Evolutionary conservation across 2,329 filamentous ascomycete species (phyloP).

Genomic region (Colletotrichum magnum): DNA sequence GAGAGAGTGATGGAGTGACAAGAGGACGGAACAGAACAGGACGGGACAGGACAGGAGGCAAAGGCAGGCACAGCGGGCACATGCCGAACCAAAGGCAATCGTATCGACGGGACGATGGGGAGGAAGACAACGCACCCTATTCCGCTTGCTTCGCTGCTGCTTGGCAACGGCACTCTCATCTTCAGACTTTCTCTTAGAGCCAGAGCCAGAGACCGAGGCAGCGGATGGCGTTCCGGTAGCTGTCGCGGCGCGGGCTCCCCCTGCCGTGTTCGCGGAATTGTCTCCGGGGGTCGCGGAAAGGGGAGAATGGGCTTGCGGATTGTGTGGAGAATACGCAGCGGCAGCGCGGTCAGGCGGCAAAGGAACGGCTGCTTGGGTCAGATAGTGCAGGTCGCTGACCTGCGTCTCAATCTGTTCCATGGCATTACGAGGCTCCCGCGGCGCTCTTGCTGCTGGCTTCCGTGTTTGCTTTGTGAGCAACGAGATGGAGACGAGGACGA

Average conservation of each 20-base stretch:
- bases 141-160: conserved; percentile 73
- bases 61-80: not conserved
- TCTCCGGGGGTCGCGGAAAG: conserved; percentile 58
- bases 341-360: conserved; percentile 44
- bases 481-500: conserved; percentile 29
- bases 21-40: not conserved
- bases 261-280: conserved; percentile 60
- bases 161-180: conserved; percentile 59
- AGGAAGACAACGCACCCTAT: conserved; percentile 61
- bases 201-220: conserved; percentile 33
- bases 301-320: conserved; percentile 44
- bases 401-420: conserved; percentile 71
- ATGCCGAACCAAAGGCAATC: too few relatives aligned
- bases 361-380: conserved; percentile 57
- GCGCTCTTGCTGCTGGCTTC: conserved; percentile 14
- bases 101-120: not conserved
- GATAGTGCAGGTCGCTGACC: conserved; percentile 67
- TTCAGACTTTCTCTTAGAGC: conserved; percentile 54
- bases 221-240: conserved; percentile 31
- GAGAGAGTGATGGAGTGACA: not conserved
- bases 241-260: conserved; percentile 29
- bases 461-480: conserved; percentile 14
- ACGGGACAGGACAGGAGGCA: conserved; percentile 11
- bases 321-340: conserved; percentile 45
- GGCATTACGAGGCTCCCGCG: conserved; percentile 35